Evolutionary conservation across 1,284 basidiomycete genomes (phyloP), one percentile per base, ranked within the genome.

Genomic region (Kalmanozyma brasiliensis): DNA sequence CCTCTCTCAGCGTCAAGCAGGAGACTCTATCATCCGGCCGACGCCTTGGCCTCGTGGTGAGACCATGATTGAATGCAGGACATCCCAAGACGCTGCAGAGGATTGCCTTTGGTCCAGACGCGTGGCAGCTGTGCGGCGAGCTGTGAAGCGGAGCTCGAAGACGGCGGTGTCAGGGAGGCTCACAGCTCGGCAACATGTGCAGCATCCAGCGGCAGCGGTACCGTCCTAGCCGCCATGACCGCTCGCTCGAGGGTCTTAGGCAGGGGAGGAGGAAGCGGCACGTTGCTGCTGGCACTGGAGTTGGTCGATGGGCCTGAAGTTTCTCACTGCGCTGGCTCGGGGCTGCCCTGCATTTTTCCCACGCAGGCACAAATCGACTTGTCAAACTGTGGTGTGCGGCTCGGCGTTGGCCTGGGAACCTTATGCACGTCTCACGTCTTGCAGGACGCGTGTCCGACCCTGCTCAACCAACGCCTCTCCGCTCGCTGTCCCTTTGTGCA

Each of bases 281-380:
- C n/a, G n/a, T n/a, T n/a, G 42, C 43, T 33, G 43, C 43, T 44
- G 43, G 43, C 43, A 34, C n/a, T n/a, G n/a, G n/a, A n/a, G n/a
- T n/a, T 44, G 32, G 23, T 33, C 7, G 26, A 11, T 29, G 26
- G 26, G 26, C 26, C 22, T 13, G n/a, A n/a, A n/a, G n/a, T n/a
- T n/a, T n/a, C n/a, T n/a, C n/a, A n/a, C 13, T 14, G 2, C 3
- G 17, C 11, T 29, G 2, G 41, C 26, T 44, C 30, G 32, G 43
- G 33, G 20, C 30, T 44, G 30, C 20, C 20, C 30, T 30, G 29
- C 26, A 20, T 13, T 8, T 1, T 23, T 17, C 20, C 20, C 30
- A 30, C 19, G 5, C 20, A 22, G 43, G 43, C 43, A 33, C 43
- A 44, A 23, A 33, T 44, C 43, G 32, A 44, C 32, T 32, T 34